Base-by-base conservation (phyloP, 805 yeast genomes). In the Millerago galiae region DNA sequence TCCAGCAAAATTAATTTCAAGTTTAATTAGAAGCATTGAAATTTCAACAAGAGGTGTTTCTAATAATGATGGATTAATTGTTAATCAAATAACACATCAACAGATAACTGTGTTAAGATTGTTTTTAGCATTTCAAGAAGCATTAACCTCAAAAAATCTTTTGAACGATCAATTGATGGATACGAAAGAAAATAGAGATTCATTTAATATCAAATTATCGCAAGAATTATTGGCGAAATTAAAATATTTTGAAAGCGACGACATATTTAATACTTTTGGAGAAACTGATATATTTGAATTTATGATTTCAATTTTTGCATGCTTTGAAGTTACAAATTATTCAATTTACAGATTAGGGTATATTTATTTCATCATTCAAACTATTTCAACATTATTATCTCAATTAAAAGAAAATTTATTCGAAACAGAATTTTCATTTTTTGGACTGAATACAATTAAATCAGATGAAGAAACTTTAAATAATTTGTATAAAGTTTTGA, bases 1-100 rank as follows among this genome's bases (percentile, higher is more conserved):
- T n/a, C 39, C 66, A 5, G 49, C 51, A 24, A 41, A 42, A 2
- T 48, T 75, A 4, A 53, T 85, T 13, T 67, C 77, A 1, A 75
- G 74, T 49, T 77, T 85, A 0, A 72, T 84, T 16, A 76, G 77
- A 42, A 74, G 85, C 2, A 60, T 75, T 8, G 96, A 87, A 52
- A 75, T 85, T 11, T 63, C 83, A 0, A 56, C 81, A 26, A 66
- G 95, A 45, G 86, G 86, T 0, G 41, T 55, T 3, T 25, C 49
- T 1, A 39, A 52, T 17, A 48, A 56, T n/a, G 70, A 70, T 2
- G 71, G 72, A 0, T 48, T 78, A 11, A 55, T 83, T 0, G 62
- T 78, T 2, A 67, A 70, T 33, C 88, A 81, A 43, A 50, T 87
- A 3, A 74, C 87, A 0, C 74, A 78, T 51, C 88, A 83, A 47